Percentiles rank a stretch among this genome's conserved stretches.
phyloP scores from a whole-genome alignment of 306 rosid species.

The Astragalus membranaceus region DNA sequence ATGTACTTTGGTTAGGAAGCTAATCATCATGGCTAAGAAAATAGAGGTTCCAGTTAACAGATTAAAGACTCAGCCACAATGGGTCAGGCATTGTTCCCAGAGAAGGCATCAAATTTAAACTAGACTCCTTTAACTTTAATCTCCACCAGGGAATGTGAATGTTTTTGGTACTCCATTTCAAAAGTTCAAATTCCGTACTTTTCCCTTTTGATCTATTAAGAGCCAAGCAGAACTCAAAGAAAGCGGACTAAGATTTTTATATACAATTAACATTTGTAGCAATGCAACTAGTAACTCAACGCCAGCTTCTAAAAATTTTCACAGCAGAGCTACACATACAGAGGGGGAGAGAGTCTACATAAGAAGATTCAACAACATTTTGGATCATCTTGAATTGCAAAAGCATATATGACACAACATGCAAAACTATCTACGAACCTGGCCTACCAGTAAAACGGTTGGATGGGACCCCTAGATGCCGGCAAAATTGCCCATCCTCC shows the following conservation, averaged over 20 bases:
- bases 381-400: conserved; percentile 35
- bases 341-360: conserved; percentile 38
- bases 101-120: conserved; percentile 5
- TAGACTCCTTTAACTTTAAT: background rate
- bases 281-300: conserved; percentile 44
- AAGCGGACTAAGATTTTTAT: conserved; percentile 34
- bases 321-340: conserved; percentile 49
- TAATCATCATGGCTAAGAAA: background rate
- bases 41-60: background rate
- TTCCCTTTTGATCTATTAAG: conserved; percentile 2
- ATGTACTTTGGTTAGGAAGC: background rate
- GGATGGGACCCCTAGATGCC: conserved; percentile 67
- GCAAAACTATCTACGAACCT: conserved; percentile 69
- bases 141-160: background rate
- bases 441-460: conserved; percentile 54
- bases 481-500: conserved; percentile 76
- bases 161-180: conserved; percentile 2
- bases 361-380: conserved; percentile 41
- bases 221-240: conserved; percentile 13
- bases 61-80: background rate
- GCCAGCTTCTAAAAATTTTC: conserved; percentile 35
- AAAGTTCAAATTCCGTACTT: background rate
- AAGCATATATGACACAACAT: conserved; percentile 46
- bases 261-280: conserved; percentile 45
- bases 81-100: background rate